Conservation (phyloP, 2,329 filamentous ascomycete genomes). For the Canariomyces notabilis region DNA sequence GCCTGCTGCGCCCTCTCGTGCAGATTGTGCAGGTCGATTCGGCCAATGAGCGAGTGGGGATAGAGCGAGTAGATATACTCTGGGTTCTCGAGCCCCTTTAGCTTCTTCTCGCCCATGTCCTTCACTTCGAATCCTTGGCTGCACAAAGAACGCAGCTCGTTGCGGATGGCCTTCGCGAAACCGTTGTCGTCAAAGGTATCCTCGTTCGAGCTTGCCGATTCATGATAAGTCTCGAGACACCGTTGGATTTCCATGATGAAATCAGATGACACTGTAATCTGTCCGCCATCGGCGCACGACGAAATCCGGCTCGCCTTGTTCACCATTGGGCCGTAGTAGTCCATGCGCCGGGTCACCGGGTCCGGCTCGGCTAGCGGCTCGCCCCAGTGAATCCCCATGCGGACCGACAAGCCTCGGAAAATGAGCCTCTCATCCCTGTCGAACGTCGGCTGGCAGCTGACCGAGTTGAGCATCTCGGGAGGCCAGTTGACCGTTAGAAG, state of each 20-base stretch:
- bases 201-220: slow-evolving; percentile 70
- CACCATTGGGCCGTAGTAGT: slow-evolving; percentile 99
- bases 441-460: slow-evolving; percentile 74
- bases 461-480: slow-evolving; percentile 80
- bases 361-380: slow-evolving; percentile 92
- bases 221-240: slow-evolving; percentile 82
- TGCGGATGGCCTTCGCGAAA: slow-evolving; percentile 71
- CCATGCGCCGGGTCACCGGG: slow-evolving; percentile 95
- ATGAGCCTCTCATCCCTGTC: slow-evolving; percentile 86
- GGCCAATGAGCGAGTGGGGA: slow-evolving; percentile 78
- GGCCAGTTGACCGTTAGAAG: slow-evolving; percentile 91
- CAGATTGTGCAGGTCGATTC: slow-evolving; percentile 63
- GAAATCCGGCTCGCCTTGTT: slow-evolving; percentile 95
- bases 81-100: slow-evolving; percentile 96
- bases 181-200: slow-evolving; percentile 72
- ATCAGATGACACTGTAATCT: slow-evolving; percentile 94
- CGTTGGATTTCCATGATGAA: slow-evolving; percentile 95
- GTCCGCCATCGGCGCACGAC: slow-evolving; percentile 88
- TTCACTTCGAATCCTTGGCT: slow-evolving; percentile 96
- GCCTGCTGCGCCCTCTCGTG: slow-evolving; percentile 37
- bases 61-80: slow-evolving; percentile 95
- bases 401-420: slow-evolving; percentile 88
- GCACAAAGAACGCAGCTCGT: slow-evolving; percentile 79
- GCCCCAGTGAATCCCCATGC: slow-evolving; percentile 97
- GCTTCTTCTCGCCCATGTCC: slow-evolving; percentile 83